Conservation (phyloP, 2,329 filamentous ascomycete genomes). For the Metarhizium rileyi region DNA sequence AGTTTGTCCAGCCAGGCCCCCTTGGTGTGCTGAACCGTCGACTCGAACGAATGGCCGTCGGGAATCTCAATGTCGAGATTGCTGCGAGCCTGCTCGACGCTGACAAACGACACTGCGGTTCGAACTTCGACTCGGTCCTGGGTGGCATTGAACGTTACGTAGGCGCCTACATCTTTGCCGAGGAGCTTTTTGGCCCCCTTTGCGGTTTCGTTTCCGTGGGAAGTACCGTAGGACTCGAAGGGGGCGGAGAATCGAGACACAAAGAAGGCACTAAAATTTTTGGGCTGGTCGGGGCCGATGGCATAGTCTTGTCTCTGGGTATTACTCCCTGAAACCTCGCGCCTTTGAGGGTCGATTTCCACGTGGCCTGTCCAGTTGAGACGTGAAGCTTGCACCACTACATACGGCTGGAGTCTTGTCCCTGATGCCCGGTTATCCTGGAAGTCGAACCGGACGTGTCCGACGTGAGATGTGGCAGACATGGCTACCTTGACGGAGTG, state of each 20-base stretch:
- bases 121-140: slow-evolving; percentile 30
- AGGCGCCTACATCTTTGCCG: slow-evolving; percentile 30
- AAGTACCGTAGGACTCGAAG: slow-evolving; percentile 27
- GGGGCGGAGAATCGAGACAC: slow-evolving; percentile 35
- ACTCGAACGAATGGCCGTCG: slow-evolving; percentile 24
- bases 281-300: slow-evolving; percentile 30
- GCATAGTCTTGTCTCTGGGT: slow-evolving; percentile 36
- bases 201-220: slow-evolving; percentile 18
- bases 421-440: slow-evolving; percentile 6
- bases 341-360: slow-evolving; percentile 23
- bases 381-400: slow-evolving; percentile 34
- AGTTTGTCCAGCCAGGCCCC: slow-evolving; percentile 35
- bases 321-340: slow-evolving; percentile 33
- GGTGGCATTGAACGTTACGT: slow-evolving; percentile 25
- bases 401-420: slow-evolving; percentile 20
- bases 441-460: slow-evolving; percentile 32
- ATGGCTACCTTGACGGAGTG: slow-evolving; percentile 23
- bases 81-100: slow-evolving; percentile 33
- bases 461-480: slow-evolving; percentile 32
- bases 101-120: slow-evolving; percentile 36
- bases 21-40: slow-evolving; percentile 30
- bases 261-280: slow-evolving; percentile 34
- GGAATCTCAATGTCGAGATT: slow-evolving; percentile 35
- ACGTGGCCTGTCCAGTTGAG: slow-evolving; percentile 36
- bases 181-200: slow-evolving; percentile 13